Evolutionary conservation across 164 flowering plant genomes (phyloP), one percentile per base, ranked within the genome.

Genomic region (Malania oleifera): DNA sequence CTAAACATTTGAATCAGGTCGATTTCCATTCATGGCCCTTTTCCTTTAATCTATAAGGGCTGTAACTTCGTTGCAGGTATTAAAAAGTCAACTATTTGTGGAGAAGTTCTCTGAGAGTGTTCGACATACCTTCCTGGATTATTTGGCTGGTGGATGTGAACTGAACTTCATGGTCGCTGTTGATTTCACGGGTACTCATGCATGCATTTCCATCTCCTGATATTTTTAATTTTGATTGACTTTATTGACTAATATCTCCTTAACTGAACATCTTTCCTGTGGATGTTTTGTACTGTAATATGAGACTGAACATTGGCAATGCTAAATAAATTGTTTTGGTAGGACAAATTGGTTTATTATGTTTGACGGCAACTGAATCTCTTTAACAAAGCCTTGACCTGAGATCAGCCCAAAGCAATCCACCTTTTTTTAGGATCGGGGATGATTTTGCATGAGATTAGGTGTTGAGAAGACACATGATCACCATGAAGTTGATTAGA

Each of bases 121-220:
- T 44, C 82, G 80, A 34, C 65, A 83, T 54, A 86, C 83, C 43
- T 89, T 89, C 74, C 72, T 89, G 47, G 96, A 89, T 76, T 89
- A 89, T 78, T 52, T 89, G 67, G 67, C 81, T 52, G 77, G 70
- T 14, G 93, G 96, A n/a, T 89, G 69, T 73, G 86, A 86, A 60
- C 65, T 89, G 56, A 89, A 77, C 70, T 85, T 86, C 73, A 89
- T 89, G 96, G 96, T 84, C 62, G 96, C 96, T 44, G 55, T 89
- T 69, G 96, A 89, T 77, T 89, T 83, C 70, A 89, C 96, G 41
- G 96, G 96, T 87, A 66, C 26, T 34, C 41, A 67, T 61, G 22
- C 25, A 20, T 27, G 40, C 28, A 45, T 45, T 22, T 35, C 34
- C 29, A 31, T 20, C 23, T 49, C 34, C 38, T 39, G 29, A 37